These are phyloP conservation scores for Musa beccarii DNA, from an alignment of 176 grass and related monocot genomes.

Conservation along the genomic window DNA sequence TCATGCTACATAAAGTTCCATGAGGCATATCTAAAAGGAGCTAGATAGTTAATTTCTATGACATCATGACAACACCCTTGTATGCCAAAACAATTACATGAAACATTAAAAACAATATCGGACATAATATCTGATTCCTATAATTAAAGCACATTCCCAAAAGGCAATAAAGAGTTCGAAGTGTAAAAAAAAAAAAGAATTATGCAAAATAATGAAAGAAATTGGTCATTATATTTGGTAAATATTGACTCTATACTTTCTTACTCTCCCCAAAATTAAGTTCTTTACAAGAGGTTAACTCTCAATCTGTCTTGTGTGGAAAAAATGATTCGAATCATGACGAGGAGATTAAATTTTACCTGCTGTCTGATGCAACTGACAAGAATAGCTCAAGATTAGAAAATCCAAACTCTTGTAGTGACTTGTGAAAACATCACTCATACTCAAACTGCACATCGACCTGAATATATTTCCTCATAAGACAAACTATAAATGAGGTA, in stretches of 20 bases:
- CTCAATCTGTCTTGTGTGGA: neutral
- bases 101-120: neutral
- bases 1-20: neutral
- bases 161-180: neutral
- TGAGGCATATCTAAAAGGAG: neutral
- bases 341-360: neutral
- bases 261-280: neutral
- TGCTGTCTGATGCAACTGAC: neutral
- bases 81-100: neutral
- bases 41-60: neutral
- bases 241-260: neutral
- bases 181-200: neutral
- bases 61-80: neutral
- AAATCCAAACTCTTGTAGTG: neutral
- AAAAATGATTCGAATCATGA: neutral
- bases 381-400: neutral
- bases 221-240: neutral
- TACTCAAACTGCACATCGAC: constrained; percentile 93
- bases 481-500: constrained; percentile 66
- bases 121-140: neutral
- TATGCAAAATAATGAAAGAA: neutral
- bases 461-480: constrained; percentile 79
- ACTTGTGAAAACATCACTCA: constrained; percentile 33
- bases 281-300: neutral
- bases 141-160: neutral